A percentile compares a stretch with the other conserved stretches of the same genome.
phyloP scores from a whole-genome alignment of 192 early-diverging fungal species.

The Gaertneriomyces semiglobifer region DNA sequence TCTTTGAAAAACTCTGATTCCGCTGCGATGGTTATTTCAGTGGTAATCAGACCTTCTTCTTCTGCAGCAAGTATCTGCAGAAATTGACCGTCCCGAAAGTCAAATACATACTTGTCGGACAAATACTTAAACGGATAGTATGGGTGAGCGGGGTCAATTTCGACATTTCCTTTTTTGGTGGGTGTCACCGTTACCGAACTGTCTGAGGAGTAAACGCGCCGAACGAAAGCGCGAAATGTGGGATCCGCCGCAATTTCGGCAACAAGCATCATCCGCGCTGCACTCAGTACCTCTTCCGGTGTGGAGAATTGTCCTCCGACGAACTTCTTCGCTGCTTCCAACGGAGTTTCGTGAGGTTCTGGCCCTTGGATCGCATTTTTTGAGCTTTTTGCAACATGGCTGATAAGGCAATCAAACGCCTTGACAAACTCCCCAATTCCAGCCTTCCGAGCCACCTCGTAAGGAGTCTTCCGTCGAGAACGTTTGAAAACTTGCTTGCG shows the following conservation, averaged over 20 bases:
- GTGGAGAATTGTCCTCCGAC: constrained; percentile 43
- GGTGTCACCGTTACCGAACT: constrained; percentile 72
- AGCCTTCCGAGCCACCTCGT: constrained; percentile 41
- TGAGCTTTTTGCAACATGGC: constrained; percentile 11
- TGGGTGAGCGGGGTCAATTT: constrained; percentile 75
- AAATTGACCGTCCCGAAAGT: constrained; percentile 74
- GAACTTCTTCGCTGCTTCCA: constrained; percentile 53
- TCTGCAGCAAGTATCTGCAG: constrained; percentile 72
- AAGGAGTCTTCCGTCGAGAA: constrained; percentile 37
- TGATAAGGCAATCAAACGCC: constrained; percentile 40
- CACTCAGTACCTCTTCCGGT: constrained; percentile 57
- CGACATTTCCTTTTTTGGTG: constrained; percentile 72
- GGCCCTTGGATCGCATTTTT: neutral
- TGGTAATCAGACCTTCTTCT: constrained; percentile 62
- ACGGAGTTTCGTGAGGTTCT: constrained; percentile 36
- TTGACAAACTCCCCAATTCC: constrained; percentile 45
- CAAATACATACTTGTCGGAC: constrained; percentile 65
- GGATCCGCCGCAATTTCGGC: constrained; percentile 79
- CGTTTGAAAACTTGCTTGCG: constrained; percentile 39
- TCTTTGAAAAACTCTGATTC: constrained; percentile 50
- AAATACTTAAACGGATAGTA: constrained; percentile 86
- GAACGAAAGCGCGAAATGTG: constrained; percentile 67
- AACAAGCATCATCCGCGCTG: constrained; percentile 66
- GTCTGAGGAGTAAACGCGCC: constrained; percentile 64
- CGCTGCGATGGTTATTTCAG: constrained; percentile 54